Evolutionary conservation across 768 basidiomycete species (phyloP).

Genomic region (Leucocoprinus sp.): DNA sequence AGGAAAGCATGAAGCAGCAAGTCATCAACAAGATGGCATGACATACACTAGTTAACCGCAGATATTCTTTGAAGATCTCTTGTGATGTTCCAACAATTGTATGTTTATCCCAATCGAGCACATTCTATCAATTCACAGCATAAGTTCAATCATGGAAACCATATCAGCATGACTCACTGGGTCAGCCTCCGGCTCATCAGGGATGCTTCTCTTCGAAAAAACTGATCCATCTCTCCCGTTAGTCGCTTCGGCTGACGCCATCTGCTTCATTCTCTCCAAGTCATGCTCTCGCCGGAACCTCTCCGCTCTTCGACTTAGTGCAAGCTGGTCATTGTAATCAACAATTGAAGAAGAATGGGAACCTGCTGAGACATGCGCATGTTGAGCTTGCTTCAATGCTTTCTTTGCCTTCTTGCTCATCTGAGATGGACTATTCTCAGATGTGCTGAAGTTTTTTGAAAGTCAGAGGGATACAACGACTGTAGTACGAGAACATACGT

Average conservation of each 20-base stretch:
- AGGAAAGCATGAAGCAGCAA: slow-evolving; percentile 1
- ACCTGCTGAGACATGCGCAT: slow-evolving; percentile 24
- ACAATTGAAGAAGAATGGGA: slow-evolving; percentile 24
- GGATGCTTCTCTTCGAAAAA: slow-evolving; percentile 19
- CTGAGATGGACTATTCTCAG: slow-evolving; percentile 22
- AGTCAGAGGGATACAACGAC: too few relatives aligned
- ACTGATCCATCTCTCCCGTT: slow-evolving; percentile 4
- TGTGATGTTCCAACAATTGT: slow-evolving; percentile 91
- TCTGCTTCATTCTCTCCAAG: slow-evolving; percentile 62
- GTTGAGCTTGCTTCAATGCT: slow-evolving; percentile 31
- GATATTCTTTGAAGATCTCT: slow-evolving; percentile 92
- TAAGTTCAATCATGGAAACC: neutral
- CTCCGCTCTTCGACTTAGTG: slow-evolving; percentile 70
- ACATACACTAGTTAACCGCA: slow-evolving; percentile 82
- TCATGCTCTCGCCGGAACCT: slow-evolving; percentile 91
- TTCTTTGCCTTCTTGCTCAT: slow-evolving; percentile 57
- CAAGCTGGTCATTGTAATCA: slow-evolving; percentile 59
- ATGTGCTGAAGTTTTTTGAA: slow-evolving; percentile 17
- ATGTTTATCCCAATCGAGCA: slow-evolving; percentile 91
- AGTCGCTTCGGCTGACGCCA: slow-evolving; percentile 33
- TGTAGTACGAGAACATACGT: slow-evolving; percentile 39
- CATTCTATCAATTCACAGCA: slow-evolving; percentile 63
- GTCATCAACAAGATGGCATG: slow-evolving; percentile 3
- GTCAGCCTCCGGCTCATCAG: slow-evolving; percentile 66
- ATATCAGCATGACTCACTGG: slow-evolving; percentile 39